Base-by-base conservation (phyloP, 345 rosid genomes). In the Eucalyptus rudis region DNA sequence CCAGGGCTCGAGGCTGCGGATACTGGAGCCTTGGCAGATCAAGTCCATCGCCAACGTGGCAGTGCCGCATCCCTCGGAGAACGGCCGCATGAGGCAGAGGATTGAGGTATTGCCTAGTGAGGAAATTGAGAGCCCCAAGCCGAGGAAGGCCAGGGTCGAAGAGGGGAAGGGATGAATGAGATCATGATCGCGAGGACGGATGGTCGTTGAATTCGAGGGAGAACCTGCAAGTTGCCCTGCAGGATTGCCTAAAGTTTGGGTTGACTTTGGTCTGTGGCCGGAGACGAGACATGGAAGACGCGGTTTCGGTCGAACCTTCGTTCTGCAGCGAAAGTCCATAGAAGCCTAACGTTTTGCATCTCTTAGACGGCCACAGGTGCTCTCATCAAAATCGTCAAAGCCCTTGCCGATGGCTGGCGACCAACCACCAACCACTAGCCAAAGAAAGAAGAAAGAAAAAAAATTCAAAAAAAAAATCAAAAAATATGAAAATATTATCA, bases 301-400 rank as follows among this genome's bases (percentile, higher is more conserved):
- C 98, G 4, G 97, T 98, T 5, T 94, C 98, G 2, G 87, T 96
- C 19, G 96, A 92, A 50, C 91, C 96, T 10, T 90, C 91, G 4
- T 91, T 97, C 29, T 88, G 91, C 58, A 52, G 56, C 13, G 56
- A 76, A 36, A 87, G 66, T 80, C 31, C 29, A 8, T 15, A 50
- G 44, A n/a, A 56, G 76, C 89, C 76, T 3, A 40, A 88, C 17
- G 89, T 76, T 11, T 83, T 94, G 95, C 86, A 97, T 92, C 88
- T 98, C 4, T 98, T 94, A 45, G 99, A 98, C 68, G 99, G 99
- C 51, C 99, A 98, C 90, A 98, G 99, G 71, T 97, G 99, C 94
- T 98, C 99, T 89, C 99, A 97, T 90, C 98, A 96, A 93, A 89
- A 50, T 50, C 52, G 52, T 50, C 14, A 50, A 15, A 15, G 19